Conservation (phyloP, 2,329 filamentous ascomycete species). For the Fusarium paranaense region DNA sequence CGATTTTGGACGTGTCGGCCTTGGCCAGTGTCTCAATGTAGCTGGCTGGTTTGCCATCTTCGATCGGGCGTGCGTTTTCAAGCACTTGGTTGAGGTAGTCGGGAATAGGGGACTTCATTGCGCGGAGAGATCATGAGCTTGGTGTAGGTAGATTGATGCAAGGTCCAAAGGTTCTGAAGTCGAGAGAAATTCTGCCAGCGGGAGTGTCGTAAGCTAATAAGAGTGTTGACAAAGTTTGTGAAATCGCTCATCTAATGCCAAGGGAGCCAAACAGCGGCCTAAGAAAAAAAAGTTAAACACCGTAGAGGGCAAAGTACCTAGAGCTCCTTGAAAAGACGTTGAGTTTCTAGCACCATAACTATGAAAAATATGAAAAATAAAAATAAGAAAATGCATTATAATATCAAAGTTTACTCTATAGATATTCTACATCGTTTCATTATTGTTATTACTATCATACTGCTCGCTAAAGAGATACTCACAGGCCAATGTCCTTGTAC, state of each 20-base stretch:
- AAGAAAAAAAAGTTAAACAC: not conserved
- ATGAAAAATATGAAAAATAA: not conserved
- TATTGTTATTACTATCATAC: not conserved
- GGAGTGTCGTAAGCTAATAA: slow-evolving; percentile 33
- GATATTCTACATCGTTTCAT: not conserved
- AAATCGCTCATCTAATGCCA: slow-evolving; percentile 17
- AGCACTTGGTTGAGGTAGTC: slow-evolving; percentile 50
- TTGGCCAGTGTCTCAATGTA: slow-evolving; percentile 54
- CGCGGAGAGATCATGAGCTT: not conserved
- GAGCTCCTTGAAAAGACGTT: not conserved
- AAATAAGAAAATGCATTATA: not conserved
- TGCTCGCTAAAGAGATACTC: not conserved
- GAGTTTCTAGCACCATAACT: not conserved
- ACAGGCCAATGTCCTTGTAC: not conserved
- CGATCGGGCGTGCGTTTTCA: slow-evolving; percentile 46
- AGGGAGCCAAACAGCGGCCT: not conserved
- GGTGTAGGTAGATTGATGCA: not conserved
- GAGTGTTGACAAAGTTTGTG: slow-evolving; percentile 13
- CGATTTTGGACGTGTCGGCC: slow-evolving; percentile 54
- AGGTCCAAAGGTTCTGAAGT: not conserved
- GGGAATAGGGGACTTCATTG: slow-evolving; percentile 51
- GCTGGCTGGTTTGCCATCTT: slow-evolving; percentile 47
- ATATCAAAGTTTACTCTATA: not conserved
- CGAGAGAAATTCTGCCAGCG: not conserved
- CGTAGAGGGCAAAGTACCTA: not conserved